phyloP scores from a whole-genome alignment of 169 alveolate species.

The Cryptosporidium meleagridis region DNA sequence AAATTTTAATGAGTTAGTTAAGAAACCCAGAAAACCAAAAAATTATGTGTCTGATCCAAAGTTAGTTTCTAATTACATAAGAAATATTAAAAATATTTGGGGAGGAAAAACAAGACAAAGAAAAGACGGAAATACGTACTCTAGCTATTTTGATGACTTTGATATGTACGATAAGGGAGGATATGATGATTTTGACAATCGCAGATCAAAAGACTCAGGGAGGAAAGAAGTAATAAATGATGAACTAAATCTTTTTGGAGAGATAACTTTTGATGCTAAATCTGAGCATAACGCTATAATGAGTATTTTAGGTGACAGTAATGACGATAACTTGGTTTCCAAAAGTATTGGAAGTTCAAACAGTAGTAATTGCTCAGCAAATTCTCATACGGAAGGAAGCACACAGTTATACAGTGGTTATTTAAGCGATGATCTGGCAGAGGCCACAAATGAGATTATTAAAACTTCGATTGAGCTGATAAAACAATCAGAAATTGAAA shows the following conservation, averaged over 20 bases:
- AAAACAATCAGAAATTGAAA: slow-evolving; percentile 54
- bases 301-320: slow-evolving; percentile 52
- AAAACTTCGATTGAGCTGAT: slow-evolving; percentile 19
- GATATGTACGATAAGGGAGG: neutral
- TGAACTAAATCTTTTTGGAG: slow-evolving; percentile 58
- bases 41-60: slow-evolving; percentile 12
- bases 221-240: slow-evolving; percentile 9
- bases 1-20: slow-evolving; percentile 29
- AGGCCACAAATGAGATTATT: slow-evolving; percentile 43
- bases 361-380: neutral
- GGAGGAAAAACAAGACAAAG: slow-evolving; percentile 27
- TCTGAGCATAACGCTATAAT: slow-evolving; percentile 69
- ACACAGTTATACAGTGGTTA: neutral
- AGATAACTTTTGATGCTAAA: slow-evolving; percentile 66
- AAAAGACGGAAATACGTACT: slow-evolving; percentile 45
- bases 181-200: neutral
- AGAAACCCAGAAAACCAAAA: slow-evolving; percentile 39
- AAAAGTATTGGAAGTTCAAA: slow-evolving; percentile 30
- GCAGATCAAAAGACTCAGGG: neutral
- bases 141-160: slow-evolving; percentile 37
- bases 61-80: neutral
- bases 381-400: neutral
- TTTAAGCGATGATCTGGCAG: neutral
- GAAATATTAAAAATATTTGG: slow-evolving; percentile 41
- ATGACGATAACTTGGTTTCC: slow-evolving; percentile 22